These are phyloP conservation scores for Lasiosphaeria hispida DNA, from an alignment of 495 filamentous ascomycete genomes.

Conservation along the genomic window DNA sequence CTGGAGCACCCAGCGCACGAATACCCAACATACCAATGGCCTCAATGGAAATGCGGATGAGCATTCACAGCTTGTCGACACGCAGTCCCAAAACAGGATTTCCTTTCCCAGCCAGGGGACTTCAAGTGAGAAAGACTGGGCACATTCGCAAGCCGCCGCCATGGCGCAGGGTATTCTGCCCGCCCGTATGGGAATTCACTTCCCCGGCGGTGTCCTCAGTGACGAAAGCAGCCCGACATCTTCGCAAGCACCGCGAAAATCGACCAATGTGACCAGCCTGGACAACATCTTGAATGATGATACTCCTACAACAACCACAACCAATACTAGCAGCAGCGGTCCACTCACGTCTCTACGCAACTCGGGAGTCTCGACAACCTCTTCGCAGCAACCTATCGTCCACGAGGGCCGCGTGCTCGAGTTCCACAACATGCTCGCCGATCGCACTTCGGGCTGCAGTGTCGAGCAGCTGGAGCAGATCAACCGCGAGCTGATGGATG, in stretches of 20 bases:
- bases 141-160: slow-evolving; percentile 52
- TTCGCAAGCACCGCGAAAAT: slow-evolving; percentile 34
- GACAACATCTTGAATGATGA: slow-evolving; percentile 38
- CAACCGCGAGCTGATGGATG: slow-evolving; percentile 85
- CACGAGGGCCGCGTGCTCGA: slow-evolving; percentile 53
- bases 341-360: slow-evolving; percentile 24
- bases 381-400: slow-evolving; percentile 54
- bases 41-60: slow-evolving; percentile 35
- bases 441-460: slow-evolving; percentile 70
- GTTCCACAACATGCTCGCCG: slow-evolving; percentile 58
- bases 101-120: slow-evolving; percentile 25
- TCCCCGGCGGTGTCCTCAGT: background rate
- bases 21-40: slow-evolving; percentile 57
- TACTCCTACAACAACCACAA: slow-evolving; percentile 4
- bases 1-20: slow-evolving; percentile 64
- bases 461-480: slow-evolving; percentile 95
- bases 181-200: slow-evolving; percentile 14
- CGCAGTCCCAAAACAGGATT: slow-evolving; percentile 41
- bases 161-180: slow-evolving; percentile 40
- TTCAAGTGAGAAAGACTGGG: slow-evolving; percentile 45
- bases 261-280: slow-evolving; percentile 32
- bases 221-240: slow-evolving; percentile 30
- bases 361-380: slow-evolving; percentile 27
- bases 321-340: background rate
- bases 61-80: slow-evolving; percentile 58